phyloP scores from a whole-genome alignment of 352 stramenopile species.

The Phytophthora gonapodyides region DNA sequence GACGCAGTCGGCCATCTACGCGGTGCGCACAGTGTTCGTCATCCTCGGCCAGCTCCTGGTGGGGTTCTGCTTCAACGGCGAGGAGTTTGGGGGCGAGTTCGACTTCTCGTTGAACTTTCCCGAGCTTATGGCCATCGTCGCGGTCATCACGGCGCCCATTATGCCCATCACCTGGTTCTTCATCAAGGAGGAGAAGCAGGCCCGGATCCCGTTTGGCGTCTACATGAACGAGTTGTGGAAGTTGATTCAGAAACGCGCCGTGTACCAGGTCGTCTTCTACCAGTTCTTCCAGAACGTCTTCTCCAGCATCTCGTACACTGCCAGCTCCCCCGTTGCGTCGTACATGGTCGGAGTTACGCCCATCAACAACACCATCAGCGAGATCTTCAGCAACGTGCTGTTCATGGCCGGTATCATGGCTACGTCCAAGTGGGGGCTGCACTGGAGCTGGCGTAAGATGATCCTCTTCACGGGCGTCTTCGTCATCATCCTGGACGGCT shows the following conservation, averaged over 20 bases:
- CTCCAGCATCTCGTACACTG: conserved; percentile 34
- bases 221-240: conserved; percentile 44
- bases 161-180: conserved; percentile 47
- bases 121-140: conserved; percentile 38
- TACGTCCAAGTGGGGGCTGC: conserved; percentile 42
- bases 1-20: conserved; percentile 47
- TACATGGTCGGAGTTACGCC: conserved; percentile 40
- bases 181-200: conserved; percentile 43
- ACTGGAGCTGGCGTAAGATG: conserved; percentile 50
- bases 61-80: conserved; percentile 50
- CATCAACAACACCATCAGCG: conserved; percentile 40
- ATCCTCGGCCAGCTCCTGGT: conserved; percentile 34
- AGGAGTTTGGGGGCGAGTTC: conserved; percentile 54
- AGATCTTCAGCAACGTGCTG: conserved; percentile 38
- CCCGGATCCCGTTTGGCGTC: conserved; percentile 19
- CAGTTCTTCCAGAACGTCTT: conserved; percentile 48
- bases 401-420: conserved; percentile 34
- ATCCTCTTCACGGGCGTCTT: conserved; percentile 34
- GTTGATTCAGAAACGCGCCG: conserved; percentile 39
- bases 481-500: conserved; percentile 33
- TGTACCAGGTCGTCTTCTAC: conserved; percentile 54
- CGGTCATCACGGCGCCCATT: conserved; percentile 22
- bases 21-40: conserved; percentile 36
- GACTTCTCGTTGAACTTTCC: conserved; percentile 44
- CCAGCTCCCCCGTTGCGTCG: conserved; percentile 27